Base-by-base conservation (phyloP, 2,329 filamentous ascomycete species). In the Penicillium sp. region DNA sequence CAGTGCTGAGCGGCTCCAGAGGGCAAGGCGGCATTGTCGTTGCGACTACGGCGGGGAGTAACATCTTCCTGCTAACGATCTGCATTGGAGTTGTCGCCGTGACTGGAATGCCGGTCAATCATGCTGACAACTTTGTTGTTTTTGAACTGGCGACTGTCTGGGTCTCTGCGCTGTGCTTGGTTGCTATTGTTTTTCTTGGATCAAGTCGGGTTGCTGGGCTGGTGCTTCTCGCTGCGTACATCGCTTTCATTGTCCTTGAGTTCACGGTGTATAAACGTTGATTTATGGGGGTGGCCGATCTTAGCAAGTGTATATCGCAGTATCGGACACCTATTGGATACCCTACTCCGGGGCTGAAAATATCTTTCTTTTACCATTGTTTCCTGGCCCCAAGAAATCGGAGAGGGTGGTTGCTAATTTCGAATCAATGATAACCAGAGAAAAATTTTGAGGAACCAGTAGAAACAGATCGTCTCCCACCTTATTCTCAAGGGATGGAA, bases 11-110 rank as follows among this genome's bases (percentile, higher is more conserved):
- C 59, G 79, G 81, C 15, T 71, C 66, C 11, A 76, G 79, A 14
- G 81, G 80, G 4, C 78, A 84, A 17, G 67, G 70, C 1, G 81
- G 81, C 1, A 82, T 85, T 49, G 67, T 85, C 8, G 79, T 82
- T 5, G 83, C 82, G 0, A 84, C 81, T 47, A 83, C 81, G 3
- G 82, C 78, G 0, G 83, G 82, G 4, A 84, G 82, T 62, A 85
- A 85, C 59, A 82, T 85, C 37, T 86, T 85, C 65, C 70, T 85
- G 35, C 70, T 84, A 15, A 79, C 81, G 1, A 70, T 85, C 4
- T 85, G 82, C 64, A 69, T 79, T 15, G 83, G 71, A 12, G 41
- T 73, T 39, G 59, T 73, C 11, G 68, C 67, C 4, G 41, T 68
- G 2, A 49, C 62, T 2, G 61, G 59, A 12, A 22, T n/a, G 1